Base-by-base conservation (phyloP, 169 alveolate species). In the Cryptosporidium muris region DNA sequence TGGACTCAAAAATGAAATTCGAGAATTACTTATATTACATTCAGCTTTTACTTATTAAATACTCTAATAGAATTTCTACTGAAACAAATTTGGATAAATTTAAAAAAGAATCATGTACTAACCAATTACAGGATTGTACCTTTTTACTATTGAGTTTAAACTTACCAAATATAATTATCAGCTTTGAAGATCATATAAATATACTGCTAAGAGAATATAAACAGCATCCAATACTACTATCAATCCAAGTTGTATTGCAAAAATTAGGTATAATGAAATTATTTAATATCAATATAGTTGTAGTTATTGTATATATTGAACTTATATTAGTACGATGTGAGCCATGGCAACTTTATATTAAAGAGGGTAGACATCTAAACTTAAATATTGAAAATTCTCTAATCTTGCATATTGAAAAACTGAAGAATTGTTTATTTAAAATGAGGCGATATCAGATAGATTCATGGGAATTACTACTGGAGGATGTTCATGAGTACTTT, bases 311-410 rank as follows among this genome's bases (percentile, higher is more conserved):
- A 36, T 74, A 74, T 37, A 58, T 74, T 52, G 82, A 74, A 34
- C 45, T 74, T 5, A 47, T 74, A 25, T 25, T 74, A n/a, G 36
- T 42, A 34, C 38, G 82, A 58, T 38, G 54, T 25, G 11, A 58
- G 11, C 54, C 54, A 58, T 74, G 82, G 82, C 43, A 74, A 1
- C 74, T 58, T 5, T 74, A 74, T 58, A 48, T 74, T 16, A 74
- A 74, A 36, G 82, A 74, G 25, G 82, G 82, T 0, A 16, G 54
- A 36, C 54, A 74, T 58, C 36, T 74, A 51, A 74, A 74, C 34
- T 45, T 74, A 40, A 52, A 74, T 16, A 60, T 58, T 1, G 34
- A 74, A 34, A 54, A 25, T 25, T 25, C 25, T 25, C 25, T 25
- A 25, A 25, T 25, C 25, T 25, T 25, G 11, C 14, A 58, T 58